Evolutionary conservation across 345 rosid genomes (phyloP).

Genomic region (Populus tremula): DNA sequence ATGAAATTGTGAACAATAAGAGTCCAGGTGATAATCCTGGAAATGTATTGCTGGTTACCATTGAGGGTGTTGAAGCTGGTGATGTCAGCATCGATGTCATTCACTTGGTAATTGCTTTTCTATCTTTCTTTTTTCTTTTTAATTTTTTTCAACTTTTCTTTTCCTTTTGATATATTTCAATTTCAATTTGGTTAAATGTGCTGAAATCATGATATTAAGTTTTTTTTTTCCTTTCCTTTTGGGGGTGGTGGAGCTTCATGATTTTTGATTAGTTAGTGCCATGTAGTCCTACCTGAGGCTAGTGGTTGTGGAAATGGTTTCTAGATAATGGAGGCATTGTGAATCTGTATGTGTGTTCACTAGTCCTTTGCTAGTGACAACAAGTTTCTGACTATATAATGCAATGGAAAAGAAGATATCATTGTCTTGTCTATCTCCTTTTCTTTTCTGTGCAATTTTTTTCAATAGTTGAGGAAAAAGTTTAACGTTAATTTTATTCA

Average conservation of each 20-base stretch:
- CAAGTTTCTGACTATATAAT: neutral
- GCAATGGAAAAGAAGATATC: neutral
- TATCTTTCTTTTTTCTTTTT: neutral
- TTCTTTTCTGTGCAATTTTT: neutral
- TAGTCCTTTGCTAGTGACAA: neutral
- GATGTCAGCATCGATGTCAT: conserved; percentile 90
- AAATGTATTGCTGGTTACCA: conserved; percentile 84
- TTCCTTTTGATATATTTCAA: neutral
- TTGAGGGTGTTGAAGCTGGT: conserved; percentile 93
- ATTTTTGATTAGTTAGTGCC: neutral
- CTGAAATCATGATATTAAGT: neutral
- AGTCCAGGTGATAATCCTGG: conserved; percentile 97
- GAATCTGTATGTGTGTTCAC: neutral
- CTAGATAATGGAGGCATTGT: neutral
- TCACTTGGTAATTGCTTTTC: conserved; percentile 67
- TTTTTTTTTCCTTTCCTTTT: too few relatives aligned
- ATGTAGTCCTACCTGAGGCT: too few relatives aligned
- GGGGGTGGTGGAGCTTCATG: too few relatives aligned
- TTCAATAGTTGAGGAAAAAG: neutral
- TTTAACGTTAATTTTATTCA: neutral
- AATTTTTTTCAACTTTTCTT: neutral
- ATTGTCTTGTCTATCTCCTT: neutral
- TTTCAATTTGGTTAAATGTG: neutral
- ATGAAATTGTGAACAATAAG: conserved; percentile 94
- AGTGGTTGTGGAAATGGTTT: neutral